Conservation (phyloP, 306 rosid species). For the Sechiopsis laciniata region DNA sequence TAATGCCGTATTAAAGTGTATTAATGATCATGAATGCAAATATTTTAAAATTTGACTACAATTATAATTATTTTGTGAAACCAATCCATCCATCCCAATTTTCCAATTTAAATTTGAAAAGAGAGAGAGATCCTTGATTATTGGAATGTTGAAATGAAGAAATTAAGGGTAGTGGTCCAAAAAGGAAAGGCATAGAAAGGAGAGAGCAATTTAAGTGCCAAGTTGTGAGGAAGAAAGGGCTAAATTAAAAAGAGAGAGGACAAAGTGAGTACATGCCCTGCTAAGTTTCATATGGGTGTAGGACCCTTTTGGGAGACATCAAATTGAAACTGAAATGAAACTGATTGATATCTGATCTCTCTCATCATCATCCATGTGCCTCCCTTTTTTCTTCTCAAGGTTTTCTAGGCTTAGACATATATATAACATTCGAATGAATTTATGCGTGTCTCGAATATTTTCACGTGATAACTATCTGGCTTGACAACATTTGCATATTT, state of each 20-base stretch:
- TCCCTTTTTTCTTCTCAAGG: background rate
- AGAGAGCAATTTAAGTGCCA: background rate
- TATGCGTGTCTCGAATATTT: too few species aligned
- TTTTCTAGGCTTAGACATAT: background rate
- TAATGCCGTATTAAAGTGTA: too few species aligned
- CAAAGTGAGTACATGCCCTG: conserved; percentile 17
- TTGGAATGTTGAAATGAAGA: background rate
- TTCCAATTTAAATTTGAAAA: background rate
- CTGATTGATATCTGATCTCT: background rate
- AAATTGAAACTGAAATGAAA: conserved; percentile 4
- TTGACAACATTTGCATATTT: too few species aligned
- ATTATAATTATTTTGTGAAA: too few species aligned
- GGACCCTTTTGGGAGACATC: conserved; percentile 16
- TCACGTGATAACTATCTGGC: too few species aligned
- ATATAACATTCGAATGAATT: too few species aligned
- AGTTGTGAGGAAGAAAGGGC: background rate
- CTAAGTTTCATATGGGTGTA: conserved; percentile 20
- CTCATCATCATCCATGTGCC: conserved; percentile 23
- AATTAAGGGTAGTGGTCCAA: conserved; percentile 11
- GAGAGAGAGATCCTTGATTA: background rate
- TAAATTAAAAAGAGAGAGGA: background rate
- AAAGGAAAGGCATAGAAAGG: background rate
- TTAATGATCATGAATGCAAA: too few species aligned
- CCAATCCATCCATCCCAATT: too few species aligned
- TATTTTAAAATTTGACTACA: too few species aligned